Evolutionary conservation across 2,329 filamentous ascomycete species (phyloP).

Genomic region (Botrytis fragariae): DNA sequence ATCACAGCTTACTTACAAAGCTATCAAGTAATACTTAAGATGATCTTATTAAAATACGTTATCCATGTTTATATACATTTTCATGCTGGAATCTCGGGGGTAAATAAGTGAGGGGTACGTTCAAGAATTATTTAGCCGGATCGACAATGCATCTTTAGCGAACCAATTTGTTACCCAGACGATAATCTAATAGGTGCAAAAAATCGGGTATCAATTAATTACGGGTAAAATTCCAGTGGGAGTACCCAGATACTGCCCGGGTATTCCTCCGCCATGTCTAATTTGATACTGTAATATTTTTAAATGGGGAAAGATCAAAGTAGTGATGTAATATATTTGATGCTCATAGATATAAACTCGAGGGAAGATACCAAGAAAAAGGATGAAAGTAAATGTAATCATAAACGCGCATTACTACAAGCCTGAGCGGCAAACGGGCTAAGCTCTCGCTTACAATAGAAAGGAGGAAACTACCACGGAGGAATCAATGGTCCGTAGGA

Average conservation of each 20-base stretch:
- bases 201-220: background rate
- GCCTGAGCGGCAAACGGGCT: background rate
- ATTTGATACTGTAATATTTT: background rate
- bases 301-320: background rate
- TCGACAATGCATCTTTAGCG: background rate
- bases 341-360: background rate
- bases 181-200: background rate
- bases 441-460: background rate
- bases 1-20: background rate
- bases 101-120: constrained; percentile 8
- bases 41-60: background rate
- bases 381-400: background rate
- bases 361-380: background rate
- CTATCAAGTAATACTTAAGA: background rate
- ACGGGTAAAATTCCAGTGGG: background rate
- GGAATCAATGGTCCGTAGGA: background rate
- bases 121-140: background rate
- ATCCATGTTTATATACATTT: background rate
- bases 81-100: background rate
- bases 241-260: background rate
- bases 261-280: background rate
- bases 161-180: background rate
- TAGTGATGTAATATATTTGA: background rate
- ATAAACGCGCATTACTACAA: background rate
- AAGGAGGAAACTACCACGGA: background rate